Evolutionary conservation across 2,329 filamentous ascomycete species (phyloP).

Genomic region (Sporothrix pallida): DNA sequence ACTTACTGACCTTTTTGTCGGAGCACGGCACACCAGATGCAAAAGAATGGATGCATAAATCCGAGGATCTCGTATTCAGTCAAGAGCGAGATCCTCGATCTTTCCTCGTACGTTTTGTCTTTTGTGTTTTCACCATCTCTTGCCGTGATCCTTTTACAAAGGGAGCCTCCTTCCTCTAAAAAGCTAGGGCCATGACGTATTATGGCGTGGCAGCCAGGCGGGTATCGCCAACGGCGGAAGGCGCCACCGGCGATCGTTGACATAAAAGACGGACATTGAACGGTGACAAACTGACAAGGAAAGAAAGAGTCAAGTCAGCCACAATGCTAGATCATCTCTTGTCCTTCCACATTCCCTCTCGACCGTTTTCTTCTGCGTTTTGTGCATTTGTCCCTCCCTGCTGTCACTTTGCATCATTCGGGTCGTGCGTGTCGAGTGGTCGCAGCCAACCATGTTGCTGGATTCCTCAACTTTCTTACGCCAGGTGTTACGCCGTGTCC

Average conservation of each 20-base stretch:
- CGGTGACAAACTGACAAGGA: not conserved
- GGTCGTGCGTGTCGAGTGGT: not conserved
- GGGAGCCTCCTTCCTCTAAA: not conserved
- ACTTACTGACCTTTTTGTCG: not conserved
- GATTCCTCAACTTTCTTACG: constrained; percentile 21
- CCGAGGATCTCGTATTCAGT: constrained; percentile 15
- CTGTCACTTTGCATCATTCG: constrained; percentile 21
- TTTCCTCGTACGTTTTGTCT: not conserved
- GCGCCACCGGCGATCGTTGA: constrained; percentile 4
- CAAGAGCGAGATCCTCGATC: not conserved
- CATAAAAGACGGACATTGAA: not conserved
- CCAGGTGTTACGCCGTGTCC: constrained; percentile 27
- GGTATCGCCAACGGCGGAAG: not conserved
- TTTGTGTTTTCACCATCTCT: not conserved
- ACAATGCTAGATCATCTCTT: not conserved
- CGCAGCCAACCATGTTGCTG: constrained; percentile 11
- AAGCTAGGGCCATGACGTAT: constrained; percentile 13
- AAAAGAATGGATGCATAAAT: not conserved
- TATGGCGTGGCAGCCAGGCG: not conserved
- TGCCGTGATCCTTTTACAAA: not conserved
- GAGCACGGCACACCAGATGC: not conserved
- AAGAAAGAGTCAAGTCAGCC: not conserved
- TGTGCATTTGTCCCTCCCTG: not conserved
- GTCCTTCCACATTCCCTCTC: not conserved
- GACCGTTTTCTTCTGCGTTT: not conserved